Base-by-base conservation (phyloP, 2,329 filamentous ascomycete genomes). In the Penicillium sp. region DNA sequence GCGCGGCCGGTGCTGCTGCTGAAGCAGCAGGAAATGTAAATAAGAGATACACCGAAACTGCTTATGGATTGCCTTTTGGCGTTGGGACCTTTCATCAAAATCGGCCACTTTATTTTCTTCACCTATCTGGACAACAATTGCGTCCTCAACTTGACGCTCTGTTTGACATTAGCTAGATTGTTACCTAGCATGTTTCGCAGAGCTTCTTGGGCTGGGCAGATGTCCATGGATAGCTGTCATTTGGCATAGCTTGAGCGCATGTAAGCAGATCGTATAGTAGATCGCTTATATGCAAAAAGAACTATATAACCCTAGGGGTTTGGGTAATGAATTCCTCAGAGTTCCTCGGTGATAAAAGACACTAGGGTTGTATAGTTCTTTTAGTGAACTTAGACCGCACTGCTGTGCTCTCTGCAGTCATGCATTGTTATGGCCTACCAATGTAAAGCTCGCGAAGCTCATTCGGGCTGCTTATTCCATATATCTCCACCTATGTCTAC, bases 11-110 rank as follows among this genome's bases (percentile, higher is more conserved):
- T 55, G 65, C 65, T 65, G 64, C 64, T 69, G 55, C 37, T 45
- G 56, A 62, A 67, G 64, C 60, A 70, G 66, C 68, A 61, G 65
- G 65, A 70, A 69, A 73, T 75, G 73, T 75, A 75, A 69, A 75
- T 75, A 75, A 62, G 69, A 62, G 67, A 71, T 72, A 68, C 60
- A 62, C 64, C 64, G 66, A 71, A 64, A 72, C 66, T 67, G 70
- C 67, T 70, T 69, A 73, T 69, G 69, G 63, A 72, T 63, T 67
- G 67, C 69, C 66, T 65, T 61, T 67, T 70, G 72, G 71, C 68
- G 71, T 73, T 72, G 64, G 69, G 67, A 70, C 49, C 45, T 56
- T 57, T 62, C 56, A 62, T 67, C 61, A 17, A 35, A 41, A 35
- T 29, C 37, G 33, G 38, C 51, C 38, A 49, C 31, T 46, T 43